Evolutionary conservation across 495 filamentous ascomycete species (phyloP).

Genomic region (Hypoxylon lenormandii): DNA sequence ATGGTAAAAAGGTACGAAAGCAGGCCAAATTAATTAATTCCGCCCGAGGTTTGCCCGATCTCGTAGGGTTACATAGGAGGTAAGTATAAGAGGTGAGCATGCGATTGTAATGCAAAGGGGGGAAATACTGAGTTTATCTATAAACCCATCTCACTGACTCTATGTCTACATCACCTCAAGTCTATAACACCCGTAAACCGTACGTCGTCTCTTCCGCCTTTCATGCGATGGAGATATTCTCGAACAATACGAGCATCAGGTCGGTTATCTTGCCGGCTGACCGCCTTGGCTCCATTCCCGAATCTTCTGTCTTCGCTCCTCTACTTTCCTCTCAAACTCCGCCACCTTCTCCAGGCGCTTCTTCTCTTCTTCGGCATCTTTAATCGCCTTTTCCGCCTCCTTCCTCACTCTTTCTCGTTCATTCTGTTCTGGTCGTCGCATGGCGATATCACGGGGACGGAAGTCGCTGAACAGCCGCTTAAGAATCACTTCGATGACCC

Average conservation of each 20-base stretch:
- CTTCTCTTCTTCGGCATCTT: constrained; percentile 67
- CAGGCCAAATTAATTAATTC: neutral
- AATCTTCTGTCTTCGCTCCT: constrained; percentile 54
- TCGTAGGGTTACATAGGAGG: neutral
- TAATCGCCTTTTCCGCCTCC: constrained; percentile 68
- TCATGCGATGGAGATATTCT: neutral
- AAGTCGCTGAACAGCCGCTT: constrained; percentile 92
- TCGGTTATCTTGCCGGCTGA: constrained; percentile 18
- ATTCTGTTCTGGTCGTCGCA: constrained; percentile 87
- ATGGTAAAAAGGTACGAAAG: neutral
- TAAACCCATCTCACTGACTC: neutral
- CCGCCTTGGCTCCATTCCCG: constrained; percentile 35
- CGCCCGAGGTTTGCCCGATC: constrained; percentile 1
- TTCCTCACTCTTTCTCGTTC: constrained; percentile 76
- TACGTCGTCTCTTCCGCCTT: neutral
- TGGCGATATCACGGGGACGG: constrained; percentile 91
- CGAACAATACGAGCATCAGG: neutral
- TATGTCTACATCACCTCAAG: constrained; percentile 34
- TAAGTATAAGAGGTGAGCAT: too few species aligned
- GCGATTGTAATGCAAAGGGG: neutral
- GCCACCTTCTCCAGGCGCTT: constrained; percentile 61
- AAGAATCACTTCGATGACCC: constrained; percentile 84
- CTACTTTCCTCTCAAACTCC: constrained; percentile 63
- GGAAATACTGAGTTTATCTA: neutral
- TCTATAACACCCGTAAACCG: constrained; percentile 5